phyloP scores from a whole-genome alignment of 2,329 filamentous ascomycete species.

The Verruconis gallopava region DNA sequence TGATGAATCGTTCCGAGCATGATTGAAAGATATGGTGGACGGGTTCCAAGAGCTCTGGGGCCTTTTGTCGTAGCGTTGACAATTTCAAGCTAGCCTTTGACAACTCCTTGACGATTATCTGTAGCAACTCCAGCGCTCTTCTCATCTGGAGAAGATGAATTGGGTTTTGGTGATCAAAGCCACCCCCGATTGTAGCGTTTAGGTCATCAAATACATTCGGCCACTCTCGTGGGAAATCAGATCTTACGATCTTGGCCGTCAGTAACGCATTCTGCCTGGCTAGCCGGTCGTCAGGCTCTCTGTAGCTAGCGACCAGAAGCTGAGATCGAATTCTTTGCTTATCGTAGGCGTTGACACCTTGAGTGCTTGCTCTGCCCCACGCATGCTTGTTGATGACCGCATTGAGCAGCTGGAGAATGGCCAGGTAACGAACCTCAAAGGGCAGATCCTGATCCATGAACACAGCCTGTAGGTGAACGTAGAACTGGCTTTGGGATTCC shows the following conservation, averaged over 20 bases:
- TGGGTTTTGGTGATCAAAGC: neutral
- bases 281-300: constrained; percentile 61
- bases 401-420: constrained; percentile 63
- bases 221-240: constrained; percentile 86
- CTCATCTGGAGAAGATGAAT: constrained; percentile 54
- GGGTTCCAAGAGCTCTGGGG: constrained; percentile 73
- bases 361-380: neutral
- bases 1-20: constrained; percentile 4
- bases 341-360: constrained; percentile 31
- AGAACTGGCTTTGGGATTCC: constrained; percentile 36
- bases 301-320: constrained; percentile 62
- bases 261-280: constrained; percentile 82
- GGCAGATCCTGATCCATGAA: constrained; percentile 72
- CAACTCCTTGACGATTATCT: constrained; percentile 84
- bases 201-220: constrained; percentile 28
- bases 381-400: constrained; percentile 8
- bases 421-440: constrained; percentile 69
- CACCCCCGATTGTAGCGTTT: constrained; percentile 12
- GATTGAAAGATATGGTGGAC: constrained; percentile 59
- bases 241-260: constrained; percentile 73
- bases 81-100: constrained; percentile 67
- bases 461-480: constrained; percentile 48
- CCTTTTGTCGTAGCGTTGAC: constrained; percentile 60
- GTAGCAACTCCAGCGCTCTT: constrained; percentile 60
- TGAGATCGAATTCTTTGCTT: constrained; percentile 64